phyloP scores from a whole-genome alignment of 441 rosid species.

The Adansonia madagascariensis region DNA sequence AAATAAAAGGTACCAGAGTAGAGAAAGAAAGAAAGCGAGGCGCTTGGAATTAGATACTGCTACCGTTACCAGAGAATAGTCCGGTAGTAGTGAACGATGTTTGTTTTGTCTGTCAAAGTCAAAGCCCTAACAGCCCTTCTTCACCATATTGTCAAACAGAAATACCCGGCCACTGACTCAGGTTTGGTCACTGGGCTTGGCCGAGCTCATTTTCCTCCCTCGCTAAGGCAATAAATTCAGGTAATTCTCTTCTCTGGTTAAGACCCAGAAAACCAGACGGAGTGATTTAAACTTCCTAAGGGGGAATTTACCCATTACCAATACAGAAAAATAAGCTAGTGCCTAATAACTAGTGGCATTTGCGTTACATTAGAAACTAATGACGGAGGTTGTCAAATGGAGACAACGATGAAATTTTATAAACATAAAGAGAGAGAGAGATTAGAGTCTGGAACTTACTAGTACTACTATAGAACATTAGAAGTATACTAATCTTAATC shows the following conservation, averaged over 20 bases:
- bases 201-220: not conserved
- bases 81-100: not conserved
- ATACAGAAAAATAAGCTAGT: too few species aligned
- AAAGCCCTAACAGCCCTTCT: conserved; percentile 23
- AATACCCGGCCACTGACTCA: not conserved
- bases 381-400: not conserved
- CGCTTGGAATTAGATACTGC: not conserved
- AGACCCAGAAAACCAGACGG: conserved; percentile 4
- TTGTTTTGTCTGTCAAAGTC: not conserved
- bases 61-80: not conserved
- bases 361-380: not conserved
- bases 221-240: not conserved
- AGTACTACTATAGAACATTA: not conserved
- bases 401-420: too few species aligned
- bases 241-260: not conserved
- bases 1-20: not conserved
- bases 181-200: not conserved
- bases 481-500: not conserved
- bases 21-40: not conserved
- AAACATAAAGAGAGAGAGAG: too few species aligned
- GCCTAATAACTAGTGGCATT: not conserved
- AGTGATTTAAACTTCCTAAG: not conserved
- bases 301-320: too few species aligned
- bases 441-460: too few species aligned
- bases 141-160: conserved; percentile 14